These are phyloP conservation scores for Chenopodium album DNA, from an alignment of 148 eudicot species.

Conservation along the genomic window DNA sequence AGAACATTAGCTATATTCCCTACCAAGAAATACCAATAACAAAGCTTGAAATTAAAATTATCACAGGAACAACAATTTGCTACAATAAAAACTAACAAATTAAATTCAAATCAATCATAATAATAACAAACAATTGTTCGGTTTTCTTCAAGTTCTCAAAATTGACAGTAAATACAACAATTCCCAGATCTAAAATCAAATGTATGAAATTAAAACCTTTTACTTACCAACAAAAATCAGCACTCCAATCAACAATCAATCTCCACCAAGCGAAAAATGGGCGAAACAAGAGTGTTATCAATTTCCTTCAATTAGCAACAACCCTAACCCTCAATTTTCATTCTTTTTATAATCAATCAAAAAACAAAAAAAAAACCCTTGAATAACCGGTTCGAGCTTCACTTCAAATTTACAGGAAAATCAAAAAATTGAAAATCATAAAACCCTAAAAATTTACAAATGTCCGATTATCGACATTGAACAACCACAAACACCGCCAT, in stretches of 20 bases:
- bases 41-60: not conserved
- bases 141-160: not conserved
- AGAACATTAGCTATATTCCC: not conserved
- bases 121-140: not conserved
- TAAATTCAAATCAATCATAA: not conserved
- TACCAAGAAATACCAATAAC: not conserved
- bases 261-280: not conserved
- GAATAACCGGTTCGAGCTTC: not conserved
- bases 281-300: not conserved
- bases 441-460: conserved; percentile 1
- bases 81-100: not conserved
- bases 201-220: not conserved
- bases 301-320: not conserved
- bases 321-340: conserved; percentile 5
- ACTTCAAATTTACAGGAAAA: not conserved
- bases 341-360: not conserved
- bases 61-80: not conserved
- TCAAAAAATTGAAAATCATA: not conserved
- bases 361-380: not conserved
- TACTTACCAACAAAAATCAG: conserved; percentile 10
- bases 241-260: not conserved
- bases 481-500: not conserved
- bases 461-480: conserved; percentile 4
- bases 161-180: not conserved
- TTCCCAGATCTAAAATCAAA: not conserved